A percentile compares a stretch with the other conserved stretches of the same genome.
Evolutionary conservation across 176 grass and related monocot species (phyloP).

Genomic region (Ensete ventricosum): DNA sequence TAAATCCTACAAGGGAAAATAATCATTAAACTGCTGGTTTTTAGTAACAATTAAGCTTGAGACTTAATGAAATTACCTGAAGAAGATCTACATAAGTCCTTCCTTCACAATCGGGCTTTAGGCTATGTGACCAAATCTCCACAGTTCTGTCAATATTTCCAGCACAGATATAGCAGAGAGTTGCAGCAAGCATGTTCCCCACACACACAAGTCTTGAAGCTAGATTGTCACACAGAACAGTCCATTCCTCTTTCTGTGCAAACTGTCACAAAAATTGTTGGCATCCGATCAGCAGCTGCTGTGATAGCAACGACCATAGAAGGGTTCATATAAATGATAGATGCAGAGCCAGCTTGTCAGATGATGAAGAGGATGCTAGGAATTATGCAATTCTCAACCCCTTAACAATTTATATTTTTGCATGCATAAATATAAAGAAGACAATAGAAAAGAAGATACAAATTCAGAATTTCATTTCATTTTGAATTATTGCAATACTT

Average conservation of each 20-base stretch:
- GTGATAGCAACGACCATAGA: neutral
- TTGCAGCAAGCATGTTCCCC: constrained; percentile 77
- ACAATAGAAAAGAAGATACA: neutral
- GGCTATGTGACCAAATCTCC: constrained; percentile 84
- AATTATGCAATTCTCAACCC: neutral
- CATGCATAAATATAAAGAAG: neutral
- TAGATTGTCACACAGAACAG: constrained; percentile 63
- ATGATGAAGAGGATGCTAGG: too few species aligned
- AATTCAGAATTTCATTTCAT: neutral
- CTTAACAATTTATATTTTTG: neutral
- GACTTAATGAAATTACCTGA: constrained; percentile 48
- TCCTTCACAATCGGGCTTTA: constrained; percentile 74
- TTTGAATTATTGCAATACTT: neutral
- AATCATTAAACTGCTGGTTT: constrained; percentile 13
- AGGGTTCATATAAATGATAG: neutral
- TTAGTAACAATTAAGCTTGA: constrained; percentile 10
- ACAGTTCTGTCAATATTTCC: constrained; percentile 98
- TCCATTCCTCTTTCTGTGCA: constrained; percentile 84
- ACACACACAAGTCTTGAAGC: constrained; percentile 71
- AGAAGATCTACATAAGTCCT: constrained; percentile 94
- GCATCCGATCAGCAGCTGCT: neutral
- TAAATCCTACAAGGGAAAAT: constrained; percentile 52
- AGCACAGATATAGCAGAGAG: constrained; percentile 90
- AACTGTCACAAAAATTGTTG: constrained; percentile 39
- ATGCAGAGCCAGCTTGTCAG: too few species aligned